Base-by-base conservation (phyloP, 78 protist genomes). In the Dictyostelium capitatum region DNA sequence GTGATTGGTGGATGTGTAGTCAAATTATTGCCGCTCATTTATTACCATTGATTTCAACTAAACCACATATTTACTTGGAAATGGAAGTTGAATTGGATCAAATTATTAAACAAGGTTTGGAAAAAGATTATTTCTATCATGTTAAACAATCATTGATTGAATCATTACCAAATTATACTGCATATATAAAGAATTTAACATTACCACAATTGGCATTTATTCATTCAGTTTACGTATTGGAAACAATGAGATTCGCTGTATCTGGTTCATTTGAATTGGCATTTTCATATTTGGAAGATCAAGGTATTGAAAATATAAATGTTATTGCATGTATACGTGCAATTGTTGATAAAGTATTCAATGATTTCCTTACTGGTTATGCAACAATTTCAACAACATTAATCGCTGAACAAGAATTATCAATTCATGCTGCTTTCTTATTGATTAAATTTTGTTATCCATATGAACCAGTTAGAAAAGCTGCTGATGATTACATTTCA, bases 211-310 rank as follows among this genome's bases (percentile, higher is more conserved):
- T 56, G 10, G 89, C 81, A 3, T 94, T 79, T 50, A 87, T 87
- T 43, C 51, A 89, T 78, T 77, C 91, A 1, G 92, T 94, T 77
- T 62, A 80, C 47, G 57, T 84, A 14, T 78, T 94, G 23, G 96
- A 94, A 53, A 81, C 83, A 19, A 82, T 89, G 90, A 28, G 96
- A 46, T 84, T 64, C 57, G 17, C 47, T 11, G 72, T 50, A 8
- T 87, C 80, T 53, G 87, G 84, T 14, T 79, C 82, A 3, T 94
- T 82, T 79, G 79, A 65, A 8, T 51, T 69, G 6, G 83, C 83
- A 17, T 94, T 94, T 43, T 32, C 90, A 14, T 94, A 94, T 70
- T 41, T 94, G 10, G 90, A 85, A 53, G 96, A 94, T 51, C 96
- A 82, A 41, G 90, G 83, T 17, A 57, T 83, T 37, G 89, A 78